Conservation (phyloP, 192 early-diverging fungal species). For the Chytriomyces confervae region DNA sequence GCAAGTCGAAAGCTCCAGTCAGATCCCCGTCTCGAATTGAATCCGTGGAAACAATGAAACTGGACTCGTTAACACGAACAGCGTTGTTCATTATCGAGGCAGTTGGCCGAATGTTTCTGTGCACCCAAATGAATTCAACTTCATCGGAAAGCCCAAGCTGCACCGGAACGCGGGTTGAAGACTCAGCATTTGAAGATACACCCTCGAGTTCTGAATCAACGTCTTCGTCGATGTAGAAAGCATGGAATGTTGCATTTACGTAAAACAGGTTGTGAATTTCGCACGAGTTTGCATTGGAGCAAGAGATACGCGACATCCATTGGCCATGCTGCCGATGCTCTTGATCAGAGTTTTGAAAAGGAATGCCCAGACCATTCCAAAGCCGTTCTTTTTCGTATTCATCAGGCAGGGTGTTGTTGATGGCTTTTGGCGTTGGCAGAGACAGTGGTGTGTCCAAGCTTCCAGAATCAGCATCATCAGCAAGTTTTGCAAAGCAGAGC, state of each 20-base stretch:
- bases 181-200: neutral
- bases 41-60: neutral
- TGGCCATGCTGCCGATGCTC: neutral
- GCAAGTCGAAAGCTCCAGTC: too few relatives aligned
- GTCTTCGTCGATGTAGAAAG: constrained; percentile 4
- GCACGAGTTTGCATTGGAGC: neutral
- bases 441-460: too few relatives aligned
- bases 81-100: neutral
- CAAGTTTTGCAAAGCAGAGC: too few relatives aligned
- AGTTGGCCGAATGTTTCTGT: constrained; percentile 20
- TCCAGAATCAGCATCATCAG: too few relatives aligned
- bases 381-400: too few relatives aligned
- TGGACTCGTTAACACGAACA: neutral
- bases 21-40: too few relatives aligned
- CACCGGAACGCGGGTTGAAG: neutral
- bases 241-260: constrained; percentile 18
- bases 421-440: too few relatives aligned
- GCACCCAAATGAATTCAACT: neutral
- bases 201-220: neutral
- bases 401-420: too few relatives aligned
- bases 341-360: neutral
- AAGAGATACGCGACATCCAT: neutral
- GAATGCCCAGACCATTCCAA: neutral
- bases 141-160: neutral
- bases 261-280: constrained; percentile 10